These are phyloP conservation scores for Fonsecaea monophora DNA, from an alignment of 2,329 filamentous ascomycete species.

Conservation along the genomic window DNA sequence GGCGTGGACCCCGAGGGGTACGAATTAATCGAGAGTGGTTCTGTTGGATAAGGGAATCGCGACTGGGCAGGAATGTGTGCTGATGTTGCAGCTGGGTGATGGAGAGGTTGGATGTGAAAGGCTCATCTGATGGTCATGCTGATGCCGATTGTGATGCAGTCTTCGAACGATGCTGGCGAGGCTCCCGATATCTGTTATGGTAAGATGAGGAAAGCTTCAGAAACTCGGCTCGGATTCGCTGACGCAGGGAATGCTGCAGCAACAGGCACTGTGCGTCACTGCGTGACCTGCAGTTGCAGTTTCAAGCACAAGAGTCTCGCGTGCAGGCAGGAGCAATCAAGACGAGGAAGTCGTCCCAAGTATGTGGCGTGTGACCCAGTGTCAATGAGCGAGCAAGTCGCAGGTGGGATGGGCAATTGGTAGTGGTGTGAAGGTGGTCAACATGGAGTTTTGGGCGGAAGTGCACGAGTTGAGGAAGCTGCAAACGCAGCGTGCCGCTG, in stretches of 20 bases:
- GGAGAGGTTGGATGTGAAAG: constrained; percentile 14
- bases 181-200: constrained; percentile 15
- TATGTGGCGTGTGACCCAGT: constrained; percentile 17
- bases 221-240: constrained; percentile 4
- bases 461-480: constrained; percentile 5
- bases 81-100: constrained; percentile 13
- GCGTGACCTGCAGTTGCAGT: not conserved
- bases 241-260: constrained; percentile 2
- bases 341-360: not conserved
- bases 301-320: not conserved
- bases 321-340: constrained; percentile 10
- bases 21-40: constrained; percentile 18
- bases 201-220: constrained; percentile 17
- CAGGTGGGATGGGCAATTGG: not conserved
- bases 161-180: constrained; percentile 22
- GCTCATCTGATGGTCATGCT: constrained; percentile 33
- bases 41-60: constrained; percentile 19
- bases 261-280: constrained; percentile 10
- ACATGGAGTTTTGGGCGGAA: constrained; percentile 5
- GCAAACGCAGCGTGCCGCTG: not conserved
- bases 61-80: constrained; percentile 13
- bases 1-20: constrained; percentile 35
- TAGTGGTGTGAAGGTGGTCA: constrained; percentile 9
- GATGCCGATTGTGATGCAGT: constrained; percentile 26
- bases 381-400: not conserved